Evolutionary conservation across 208 protist species (phyloP).

Genomic region (Blechomonas ayalai): DNA sequence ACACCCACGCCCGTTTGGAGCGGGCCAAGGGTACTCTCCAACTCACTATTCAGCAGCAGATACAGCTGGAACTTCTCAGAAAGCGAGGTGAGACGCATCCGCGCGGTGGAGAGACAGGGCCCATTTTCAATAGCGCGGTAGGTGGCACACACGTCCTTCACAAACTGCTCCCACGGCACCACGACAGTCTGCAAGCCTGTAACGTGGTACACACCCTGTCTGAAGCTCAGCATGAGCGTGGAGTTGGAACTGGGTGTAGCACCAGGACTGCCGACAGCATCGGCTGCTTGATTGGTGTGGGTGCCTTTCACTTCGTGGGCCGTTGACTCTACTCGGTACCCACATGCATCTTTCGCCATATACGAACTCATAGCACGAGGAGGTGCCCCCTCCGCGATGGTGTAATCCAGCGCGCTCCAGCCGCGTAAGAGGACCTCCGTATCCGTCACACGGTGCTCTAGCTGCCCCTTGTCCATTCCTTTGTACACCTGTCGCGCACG

Average conservation of each 20-base stretch:
- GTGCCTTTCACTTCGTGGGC: not conserved
- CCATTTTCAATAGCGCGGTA: constrained; percentile 78
- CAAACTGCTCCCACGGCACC: constrained; percentile 67
- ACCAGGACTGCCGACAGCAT: too few relatives aligned
- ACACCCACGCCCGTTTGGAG: constrained; percentile 49
- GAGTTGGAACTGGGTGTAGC: not conserved
- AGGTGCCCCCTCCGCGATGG: too few relatives aligned
- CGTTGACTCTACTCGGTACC: too few relatives aligned
- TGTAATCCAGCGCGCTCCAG: too few relatives aligned
- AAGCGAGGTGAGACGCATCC: constrained; percentile 64
- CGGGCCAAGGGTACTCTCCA: constrained; percentile 38
- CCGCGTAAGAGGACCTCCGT: too few relatives aligned
- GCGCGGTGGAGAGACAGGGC: constrained; percentile 75
- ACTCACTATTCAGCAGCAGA: constrained; percentile 66
- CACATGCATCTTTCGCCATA: too few relatives aligned
- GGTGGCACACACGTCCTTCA: constrained; percentile 48
- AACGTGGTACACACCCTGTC: constrained; percentile 49
- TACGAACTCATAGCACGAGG: too few relatives aligned
- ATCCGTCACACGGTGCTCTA: constrained; percentile 20
- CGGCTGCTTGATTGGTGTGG: not conserved
- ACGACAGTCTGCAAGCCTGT: constrained; percentile 54
- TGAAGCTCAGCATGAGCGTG: constrained; percentile 7
- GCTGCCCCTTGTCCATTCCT: constrained; percentile 54
- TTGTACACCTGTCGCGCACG: constrained; percentile 63
- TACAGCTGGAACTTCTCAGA: constrained; percentile 81